phyloP scores from a whole-genome alignment of 805 yeast species.

The Saturnispora diversa region DNA sequence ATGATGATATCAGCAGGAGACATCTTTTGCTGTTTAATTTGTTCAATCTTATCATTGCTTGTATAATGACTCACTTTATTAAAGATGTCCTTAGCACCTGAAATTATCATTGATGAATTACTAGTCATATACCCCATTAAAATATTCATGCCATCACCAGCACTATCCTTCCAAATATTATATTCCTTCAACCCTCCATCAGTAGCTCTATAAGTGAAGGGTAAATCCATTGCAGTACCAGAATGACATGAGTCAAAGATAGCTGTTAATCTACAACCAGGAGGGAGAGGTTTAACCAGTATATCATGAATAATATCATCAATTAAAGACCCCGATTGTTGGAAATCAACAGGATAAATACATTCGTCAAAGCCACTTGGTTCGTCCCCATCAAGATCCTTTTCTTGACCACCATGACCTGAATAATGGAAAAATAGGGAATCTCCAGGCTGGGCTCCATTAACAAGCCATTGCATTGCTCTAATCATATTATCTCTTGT shows the following conservation, averaged over 20 bases:
- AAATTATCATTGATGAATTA: constrained; percentile 38
- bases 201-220: constrained; percentile 65
- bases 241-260: constrained; percentile 83
- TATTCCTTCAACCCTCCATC: constrained; percentile 81
- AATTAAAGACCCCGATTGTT: constrained; percentile 54
- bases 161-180: constrained; percentile 66
- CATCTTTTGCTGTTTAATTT: constrained; percentile 47
- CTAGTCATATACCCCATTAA: constrained; percentile 54
- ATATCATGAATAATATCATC: constrained; percentile 71
- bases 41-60: constrained; percentile 26
- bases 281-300: constrained; percentile 59
- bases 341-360: constrained; percentile 39
- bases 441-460: constrained; percentile 67
- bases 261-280: constrained; percentile 73
- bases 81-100: constrained; percentile 32
- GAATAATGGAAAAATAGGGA: constrained; percentile 76
- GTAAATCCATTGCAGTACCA: constrained; percentile 75
- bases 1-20: constrained; percentile 72
- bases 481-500: constrained; percentile 60
- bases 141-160: constrained; percentile 54
- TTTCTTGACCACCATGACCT: constrained; percentile 77
- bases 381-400: constrained; percentile 41
- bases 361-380: constrained; percentile 32
- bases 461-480: constrained; percentile 78
- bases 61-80: constrained; percentile 29